These are phyloP conservation scores for Selaginella moellendorffii DNA, from an alignment of 75 land plant genomes.

Conservation along the genomic window DNA sequence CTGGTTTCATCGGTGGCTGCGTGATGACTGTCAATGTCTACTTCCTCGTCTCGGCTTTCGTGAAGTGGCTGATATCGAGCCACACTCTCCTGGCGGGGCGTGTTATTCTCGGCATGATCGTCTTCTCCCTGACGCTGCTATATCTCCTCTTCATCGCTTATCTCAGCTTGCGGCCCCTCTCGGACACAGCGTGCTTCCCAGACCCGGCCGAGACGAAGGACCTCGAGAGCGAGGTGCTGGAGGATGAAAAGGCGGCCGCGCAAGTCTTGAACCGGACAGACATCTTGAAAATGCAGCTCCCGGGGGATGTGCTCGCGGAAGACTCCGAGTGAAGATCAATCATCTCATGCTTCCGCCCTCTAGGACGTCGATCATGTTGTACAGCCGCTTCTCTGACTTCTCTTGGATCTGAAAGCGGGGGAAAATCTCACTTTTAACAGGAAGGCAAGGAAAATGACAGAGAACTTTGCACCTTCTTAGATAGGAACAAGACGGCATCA, in stretches of 20 bases:
- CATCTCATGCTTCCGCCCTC: slow-evolving; percentile 91
- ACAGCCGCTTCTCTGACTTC: slow-evolving; percentile 57
- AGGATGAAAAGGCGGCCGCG: background rate
- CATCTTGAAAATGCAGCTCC: background rate
- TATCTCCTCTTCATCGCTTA: background rate
- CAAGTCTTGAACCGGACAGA: background rate
- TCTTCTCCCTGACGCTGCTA: background rate
- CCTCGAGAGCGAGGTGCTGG: background rate
- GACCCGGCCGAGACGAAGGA: background rate
- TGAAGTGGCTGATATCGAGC: slow-evolving; percentile 3
- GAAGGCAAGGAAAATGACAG: background rate
- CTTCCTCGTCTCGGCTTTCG: background rate
- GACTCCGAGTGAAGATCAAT: too few species aligned
- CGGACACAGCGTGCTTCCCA: background rate
- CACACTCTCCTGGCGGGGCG: background rate
- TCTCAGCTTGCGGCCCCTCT: background rate
- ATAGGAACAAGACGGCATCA: slow-evolving; percentile 80
- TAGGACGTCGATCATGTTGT: slow-evolving; percentile 93
- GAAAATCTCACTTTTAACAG: background rate
- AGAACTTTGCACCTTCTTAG: slow-evolving; percentile 65
- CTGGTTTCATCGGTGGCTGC: background rate
- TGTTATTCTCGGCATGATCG: background rate
- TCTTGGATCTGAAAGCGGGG: slow-evolving; percentile 40
- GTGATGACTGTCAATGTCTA: background rate
- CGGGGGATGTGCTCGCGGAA: background rate